A percentile compares a stretch with the other conserved stretches of the same genome.
phyloP scores from a whole-genome alignment of 495 filamentous ascomycete species.

The Penicillium psychrofluorescens region DNA sequence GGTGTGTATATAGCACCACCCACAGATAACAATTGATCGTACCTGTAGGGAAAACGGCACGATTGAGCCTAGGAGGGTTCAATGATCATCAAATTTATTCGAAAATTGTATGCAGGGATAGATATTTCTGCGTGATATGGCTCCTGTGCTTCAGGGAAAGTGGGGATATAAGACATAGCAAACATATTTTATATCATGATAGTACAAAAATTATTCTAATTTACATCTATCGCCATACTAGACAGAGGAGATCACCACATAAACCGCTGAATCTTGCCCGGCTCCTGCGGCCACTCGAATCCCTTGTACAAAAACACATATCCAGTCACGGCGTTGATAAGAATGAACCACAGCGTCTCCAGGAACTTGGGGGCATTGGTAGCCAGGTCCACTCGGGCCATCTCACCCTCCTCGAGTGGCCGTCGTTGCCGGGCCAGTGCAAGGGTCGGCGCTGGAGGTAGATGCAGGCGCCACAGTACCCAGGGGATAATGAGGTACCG shows the following conservation, averaged over 20 bases:
- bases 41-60: too few relatives aligned
- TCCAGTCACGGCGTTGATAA: slow-evolving; percentile 65
- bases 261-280: slow-evolving; percentile 76
- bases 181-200: not conserved
- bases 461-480: slow-evolving; percentile 84
- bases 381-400: slow-evolving; percentile 19
- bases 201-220: slow-evolving; percentile 5
- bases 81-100: too few relatives aligned
- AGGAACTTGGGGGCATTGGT: slow-evolving; percentile 45
- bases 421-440: slow-evolving; percentile 18
- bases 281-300: slow-evolving; percentile 77
- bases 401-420: slow-evolving; percentile 14
- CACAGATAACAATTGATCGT: too few relatives aligned
- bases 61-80: too few relatives aligned
- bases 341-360: slow-evolving; percentile 74
- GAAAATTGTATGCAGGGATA: too few relatives aligned
- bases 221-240: slow-evolving; percentile 1
- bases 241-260: slow-evolving; percentile 61
- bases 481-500: slow-evolving; percentile 93
- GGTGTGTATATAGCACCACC: too few relatives aligned
- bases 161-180: not conserved
- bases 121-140: slow-evolving; percentile 4
- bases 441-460: slow-evolving; percentile 45
- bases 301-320: slow-evolving; percentile 74
- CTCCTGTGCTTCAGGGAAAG: not conserved